Conservation (phyloP, 164 flowering plant species). For the Aristolochia contorta region DNA sequence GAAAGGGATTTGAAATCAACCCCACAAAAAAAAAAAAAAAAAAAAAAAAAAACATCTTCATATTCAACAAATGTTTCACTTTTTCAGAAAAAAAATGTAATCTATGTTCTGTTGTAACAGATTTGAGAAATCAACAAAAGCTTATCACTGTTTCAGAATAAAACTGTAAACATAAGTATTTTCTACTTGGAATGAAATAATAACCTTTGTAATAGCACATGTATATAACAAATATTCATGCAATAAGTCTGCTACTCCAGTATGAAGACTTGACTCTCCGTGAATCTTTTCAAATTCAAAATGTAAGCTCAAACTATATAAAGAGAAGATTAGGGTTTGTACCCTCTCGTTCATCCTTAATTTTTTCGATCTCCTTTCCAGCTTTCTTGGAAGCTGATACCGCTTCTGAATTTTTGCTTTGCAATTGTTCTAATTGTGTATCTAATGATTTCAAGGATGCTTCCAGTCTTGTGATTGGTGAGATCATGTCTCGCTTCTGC, state of each 20-base stretch:
- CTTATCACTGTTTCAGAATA: no score
- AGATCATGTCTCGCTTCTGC: conserved; percentile 75
- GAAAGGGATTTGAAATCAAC: no score
- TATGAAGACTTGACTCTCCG: background rate
- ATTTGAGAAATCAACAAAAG: no score
- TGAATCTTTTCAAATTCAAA: no score
- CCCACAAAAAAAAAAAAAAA: no score
- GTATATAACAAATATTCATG: no score
- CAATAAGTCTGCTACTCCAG: background rate
- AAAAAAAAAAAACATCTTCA: no score
- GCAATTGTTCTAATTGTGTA: conserved; percentile 43
- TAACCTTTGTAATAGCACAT: background rate
- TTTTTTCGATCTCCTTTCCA: conserved; percentile 40
- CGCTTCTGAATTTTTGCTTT: conserved; percentile 46
- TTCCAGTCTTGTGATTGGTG: conserved; percentile 61
- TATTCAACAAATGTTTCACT: no score
- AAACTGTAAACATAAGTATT: background rate
- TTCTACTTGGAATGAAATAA: background rate
- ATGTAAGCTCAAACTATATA: no score
- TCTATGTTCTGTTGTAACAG: no score
- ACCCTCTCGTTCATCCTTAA: conserved; percentile 64
- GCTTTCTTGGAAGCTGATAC: conserved; percentile 49
- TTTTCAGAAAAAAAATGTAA: no score
- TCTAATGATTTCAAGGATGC: conserved; percentile 42
- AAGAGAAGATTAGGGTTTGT: background rate